These are phyloP conservation scores for Eucalyptus lansdowneana DNA, from an alignment of 345 rosid species.

Conservation along the genomic window DNA sequence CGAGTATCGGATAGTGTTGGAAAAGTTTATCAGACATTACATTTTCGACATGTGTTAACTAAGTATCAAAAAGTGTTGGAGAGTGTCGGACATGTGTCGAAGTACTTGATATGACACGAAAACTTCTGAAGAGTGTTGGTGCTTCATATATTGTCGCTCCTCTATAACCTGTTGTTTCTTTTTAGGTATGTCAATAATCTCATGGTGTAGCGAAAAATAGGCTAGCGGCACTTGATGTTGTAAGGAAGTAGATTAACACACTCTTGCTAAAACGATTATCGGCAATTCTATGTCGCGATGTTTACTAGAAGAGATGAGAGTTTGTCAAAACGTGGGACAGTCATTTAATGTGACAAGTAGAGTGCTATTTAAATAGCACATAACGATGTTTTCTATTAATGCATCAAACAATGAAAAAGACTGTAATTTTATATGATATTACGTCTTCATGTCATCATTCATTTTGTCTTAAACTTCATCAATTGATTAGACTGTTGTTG, in stretches of 20 bases:
- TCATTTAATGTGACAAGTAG: not conserved
- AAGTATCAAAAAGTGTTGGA: too few relatives aligned
- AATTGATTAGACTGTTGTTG: not conserved
- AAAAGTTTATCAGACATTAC: fast-evolving
- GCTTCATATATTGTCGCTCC: not conserved
- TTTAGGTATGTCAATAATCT: not conserved
- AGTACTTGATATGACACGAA: too few relatives aligned
- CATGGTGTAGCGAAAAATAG: not conserved
- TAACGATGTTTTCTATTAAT: not conserved
- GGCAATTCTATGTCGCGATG: not conserved
- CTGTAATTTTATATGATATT: not conserved
- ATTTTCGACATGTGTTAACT: too few relatives aligned
- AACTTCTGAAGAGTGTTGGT: fast-evolving
- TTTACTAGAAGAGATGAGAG: not conserved
- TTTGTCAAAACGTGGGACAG: not conserved
- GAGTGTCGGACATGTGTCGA: too few relatives aligned
- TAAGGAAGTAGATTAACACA: not conserved
- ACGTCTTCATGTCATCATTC: not conserved
- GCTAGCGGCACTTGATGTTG: not conserved
- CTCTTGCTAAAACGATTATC: not conserved
- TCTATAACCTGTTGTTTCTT: not conserved
- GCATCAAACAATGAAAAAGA: not conserved
- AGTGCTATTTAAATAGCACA: not conserved
- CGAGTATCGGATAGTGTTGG: fast-evolving
- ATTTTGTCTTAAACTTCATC: not conserved